Evolutionary conservation across 2,329 filamentous ascomycete genomes (phyloP).

Genomic region (Diaporthe aspalathi): DNA sequence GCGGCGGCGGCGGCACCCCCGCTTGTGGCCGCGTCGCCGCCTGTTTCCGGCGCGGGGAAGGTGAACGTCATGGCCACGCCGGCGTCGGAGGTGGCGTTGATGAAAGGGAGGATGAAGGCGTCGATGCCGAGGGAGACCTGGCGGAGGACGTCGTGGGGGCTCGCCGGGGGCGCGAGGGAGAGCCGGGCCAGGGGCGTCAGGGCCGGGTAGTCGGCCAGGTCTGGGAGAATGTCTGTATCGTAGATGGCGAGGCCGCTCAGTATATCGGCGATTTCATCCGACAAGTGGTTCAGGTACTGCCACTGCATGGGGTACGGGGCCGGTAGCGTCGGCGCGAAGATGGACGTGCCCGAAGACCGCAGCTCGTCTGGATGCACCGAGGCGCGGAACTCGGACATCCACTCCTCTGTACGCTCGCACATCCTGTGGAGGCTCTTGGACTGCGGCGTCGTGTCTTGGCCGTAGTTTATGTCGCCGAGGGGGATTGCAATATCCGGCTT

Average conservation of each 20-base stretch:
- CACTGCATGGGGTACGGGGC: slow-evolving; percentile 80
- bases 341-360: slow-evolving; percentile 44
- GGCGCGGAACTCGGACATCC: slow-evolving; percentile 77
- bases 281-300: slow-evolving; percentile 81
- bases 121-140: slow-evolving; percentile 84
- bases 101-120: slow-evolving; percentile 80
- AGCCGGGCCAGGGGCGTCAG: slow-evolving; percentile 77
- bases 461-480: slow-evolving; percentile 74
- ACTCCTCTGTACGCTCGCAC: slow-evolving; percentile 85
- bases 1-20: slow-evolving; percentile 38
- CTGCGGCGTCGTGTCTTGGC: slow-evolving; percentile 61
- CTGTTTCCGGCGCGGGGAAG: slow-evolving; percentile 66
- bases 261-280: slow-evolving; percentile 66
- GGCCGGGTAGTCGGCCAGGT: slow-evolving; percentile 66
- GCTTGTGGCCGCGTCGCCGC: neutral
- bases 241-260: slow-evolving; percentile 83
- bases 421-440: slow-evolving; percentile 84
- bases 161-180: slow-evolving; percentile 75
- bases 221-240: slow-evolving; percentile 74
- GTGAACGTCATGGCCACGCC: slow-evolving; percentile 85
- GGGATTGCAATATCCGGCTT: slow-evolving; percentile 84
- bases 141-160: slow-evolving; percentile 81
- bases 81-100: slow-evolving; percentile 80
- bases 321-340: slow-evolving; percentile 79
- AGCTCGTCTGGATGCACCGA: slow-evolving; percentile 50